Conservation (phyloP, 2,329 filamentous ascomycete genomes). For the Colletotrichum euphorbiae region DNA sequence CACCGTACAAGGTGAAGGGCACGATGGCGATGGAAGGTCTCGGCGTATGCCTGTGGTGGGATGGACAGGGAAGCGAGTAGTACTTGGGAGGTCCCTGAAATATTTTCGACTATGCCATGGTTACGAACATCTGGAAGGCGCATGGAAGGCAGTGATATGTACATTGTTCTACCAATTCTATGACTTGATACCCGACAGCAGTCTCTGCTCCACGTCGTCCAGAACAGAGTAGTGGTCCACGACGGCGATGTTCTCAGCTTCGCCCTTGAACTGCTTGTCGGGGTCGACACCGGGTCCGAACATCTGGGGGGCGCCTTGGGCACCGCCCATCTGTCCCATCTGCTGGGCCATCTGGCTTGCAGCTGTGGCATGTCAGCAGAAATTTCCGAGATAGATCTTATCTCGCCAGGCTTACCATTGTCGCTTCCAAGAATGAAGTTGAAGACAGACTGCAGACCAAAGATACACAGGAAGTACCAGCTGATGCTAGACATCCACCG, state of each 20-base stretch:
- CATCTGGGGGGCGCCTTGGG: slow-evolving; percentile 69
- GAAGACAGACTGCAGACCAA: slow-evolving; percentile 96
- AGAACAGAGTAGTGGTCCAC: slow-evolving; percentile 93
- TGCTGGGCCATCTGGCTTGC: slow-evolving; percentile 93
- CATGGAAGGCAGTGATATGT: slow-evolving; percentile 14
- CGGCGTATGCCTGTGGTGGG: slow-evolving; percentile 75
- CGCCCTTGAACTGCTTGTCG: slow-evolving; percentile 91
- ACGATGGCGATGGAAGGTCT: slow-evolving; percentile 73
- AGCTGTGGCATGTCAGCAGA: slow-evolving; percentile 65
- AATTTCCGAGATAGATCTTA: neutral
- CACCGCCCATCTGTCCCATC: slow-evolving; percentile 83
- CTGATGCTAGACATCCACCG: slow-evolving; percentile 98
- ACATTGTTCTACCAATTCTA: slow-evolving; percentile 45
- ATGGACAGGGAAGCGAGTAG: slow-evolving; percentile 45
- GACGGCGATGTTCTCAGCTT: slow-evolving; percentile 96
- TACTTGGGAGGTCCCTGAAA: slow-evolving; percentile 12
- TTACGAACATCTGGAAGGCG: slow-evolving; percentile 6
- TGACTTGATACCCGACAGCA: slow-evolving; percentile 69
- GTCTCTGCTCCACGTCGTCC: slow-evolving; percentile 86
- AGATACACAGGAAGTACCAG: slow-evolving; percentile 98
- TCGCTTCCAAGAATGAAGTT: slow-evolving; percentile 96
- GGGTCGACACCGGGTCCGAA: slow-evolving; percentile 95
- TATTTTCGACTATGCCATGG: neutral
- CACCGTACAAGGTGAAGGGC: slow-evolving; percentile 77
- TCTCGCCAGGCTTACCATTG: slow-evolving; percentile 74